Evolutionary conservation across 208 protist species (phyloP).

Genomic region (Tritrichomonas musculus): DNA sequence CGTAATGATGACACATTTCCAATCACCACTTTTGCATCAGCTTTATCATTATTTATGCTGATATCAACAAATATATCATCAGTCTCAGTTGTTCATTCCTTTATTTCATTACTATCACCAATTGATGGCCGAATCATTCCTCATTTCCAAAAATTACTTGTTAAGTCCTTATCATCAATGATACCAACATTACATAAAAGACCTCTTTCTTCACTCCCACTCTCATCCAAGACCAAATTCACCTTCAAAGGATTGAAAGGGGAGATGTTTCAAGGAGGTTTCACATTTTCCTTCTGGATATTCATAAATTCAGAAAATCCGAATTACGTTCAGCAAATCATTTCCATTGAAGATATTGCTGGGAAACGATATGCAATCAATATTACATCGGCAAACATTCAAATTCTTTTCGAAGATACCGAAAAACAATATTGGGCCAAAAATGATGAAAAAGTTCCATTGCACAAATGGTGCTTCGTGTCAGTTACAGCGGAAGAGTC

Average conservation of each 20-base stretch:
- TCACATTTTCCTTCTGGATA: not conserved
- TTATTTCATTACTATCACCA: not conserved
- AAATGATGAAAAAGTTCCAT: not conserved
- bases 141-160: not conserved
- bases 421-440: not conserved
- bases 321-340: not conserved
- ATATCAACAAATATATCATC: not conserved
- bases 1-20: not conserved
- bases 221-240: not conserved
- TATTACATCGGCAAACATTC: not conserved
- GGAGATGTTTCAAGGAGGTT: not conserved
- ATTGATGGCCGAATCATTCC: not conserved
- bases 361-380: not conserved
- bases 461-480: not conserved
- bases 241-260: not conserved
- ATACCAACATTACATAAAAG: not conserved
- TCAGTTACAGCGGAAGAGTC: not conserved
- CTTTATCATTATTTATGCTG: not conserved
- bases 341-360: not conserved
- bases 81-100: not conserved
- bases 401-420: not conserved
- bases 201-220: not conserved
- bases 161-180: not conserved
- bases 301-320: not conserved
- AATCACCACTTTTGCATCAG: not conserved